Percentiles rank a stretch among this genome's conserved stretches.
These are phyloP conservation scores for Kodamaea restingae DNA, from an alignment of 805 yeast genomes.

Conservation along the genomic window DNA sequence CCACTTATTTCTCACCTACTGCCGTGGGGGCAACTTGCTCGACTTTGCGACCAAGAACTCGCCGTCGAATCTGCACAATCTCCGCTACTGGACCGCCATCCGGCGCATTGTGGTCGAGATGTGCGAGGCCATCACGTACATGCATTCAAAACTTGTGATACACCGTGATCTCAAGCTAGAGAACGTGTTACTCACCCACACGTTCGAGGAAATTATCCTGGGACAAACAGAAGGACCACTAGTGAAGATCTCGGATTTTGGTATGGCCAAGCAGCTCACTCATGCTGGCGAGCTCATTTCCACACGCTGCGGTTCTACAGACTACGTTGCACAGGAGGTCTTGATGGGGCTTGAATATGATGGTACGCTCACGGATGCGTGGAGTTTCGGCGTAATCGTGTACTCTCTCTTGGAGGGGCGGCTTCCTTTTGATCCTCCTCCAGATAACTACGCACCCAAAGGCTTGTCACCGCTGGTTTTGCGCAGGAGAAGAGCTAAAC, in stretches of 20 bases:
- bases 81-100: slow-evolving; percentile 45
- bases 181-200: slow-evolving; percentile 55
- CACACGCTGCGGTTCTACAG: slow-evolving; percentile 95
- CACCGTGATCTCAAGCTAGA: slow-evolving; percentile 93
- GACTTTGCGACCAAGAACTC: slow-evolving; percentile 39
- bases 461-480: slow-evolving; percentile 39
- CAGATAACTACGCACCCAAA: slow-evolving; percentile 33
- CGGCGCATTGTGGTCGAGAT: slow-evolving; percentile 68
- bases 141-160: slow-evolving; percentile 65
- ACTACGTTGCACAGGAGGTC: slow-evolving; percentile 92
- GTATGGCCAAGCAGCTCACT: slow-evolving; percentile 70
- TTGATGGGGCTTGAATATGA: slow-evolving; percentile 87
- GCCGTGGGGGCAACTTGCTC: slow-evolving; percentile 82
- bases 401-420: slow-evolving; percentile 82
- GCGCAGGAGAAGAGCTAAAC: slow-evolving; percentile 39
- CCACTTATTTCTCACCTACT: slow-evolving; percentile 52
- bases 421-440: slow-evolving; percentile 88
- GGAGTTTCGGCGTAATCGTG: slow-evolving; percentile 93
- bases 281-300: slow-evolving; percentile 60
- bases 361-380: slow-evolving; percentile 85
- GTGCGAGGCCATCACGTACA: slow-evolving; percentile 61
- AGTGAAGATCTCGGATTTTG: slow-evolving; percentile 79
- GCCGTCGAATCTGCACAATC: slow-evolving; percentile 23
- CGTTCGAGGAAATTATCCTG: slow-evolving; percentile 16
- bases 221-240: slow-evolving; percentile 24